Conservation (phyloP, 345 rosid species). For the Nasturtium officinale region DNA sequence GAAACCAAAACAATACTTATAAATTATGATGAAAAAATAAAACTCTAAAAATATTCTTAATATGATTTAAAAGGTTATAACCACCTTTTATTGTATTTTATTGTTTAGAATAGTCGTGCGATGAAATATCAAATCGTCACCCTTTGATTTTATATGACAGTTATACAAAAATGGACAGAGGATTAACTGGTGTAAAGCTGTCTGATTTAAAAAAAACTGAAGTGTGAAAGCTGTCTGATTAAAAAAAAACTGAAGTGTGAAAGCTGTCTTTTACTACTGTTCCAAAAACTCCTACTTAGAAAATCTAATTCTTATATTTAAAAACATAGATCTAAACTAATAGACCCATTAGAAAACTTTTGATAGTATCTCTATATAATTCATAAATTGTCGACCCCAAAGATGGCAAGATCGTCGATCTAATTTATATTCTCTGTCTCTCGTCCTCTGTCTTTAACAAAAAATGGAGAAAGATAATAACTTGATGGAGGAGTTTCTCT, state of each 20-base stretch:
- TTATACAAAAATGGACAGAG: neutral
- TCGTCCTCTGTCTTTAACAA: neutral
- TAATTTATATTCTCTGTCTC: neutral
- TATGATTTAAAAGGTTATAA: neutral
- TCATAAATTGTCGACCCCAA: constrained; percentile 2
- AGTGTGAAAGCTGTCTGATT: constrained; percentile 34
- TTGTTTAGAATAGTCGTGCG: constrained; percentile 33
- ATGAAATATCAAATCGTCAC: constrained; percentile 8
- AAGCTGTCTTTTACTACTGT: constrained; percentile 38
- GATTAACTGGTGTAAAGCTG: constrained; percentile 29
- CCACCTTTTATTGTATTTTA: neutral
- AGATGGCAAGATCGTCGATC: neutral
- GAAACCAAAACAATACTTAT: too few relatives aligned
- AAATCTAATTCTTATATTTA: neutral
- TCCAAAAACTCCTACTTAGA: constrained; percentile 4
- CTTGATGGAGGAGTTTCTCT: constrained; percentile 45
- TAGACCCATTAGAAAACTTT: neutral
- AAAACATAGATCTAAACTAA: neutral
- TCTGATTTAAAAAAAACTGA: neutral
- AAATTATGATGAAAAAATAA: too few relatives aligned
- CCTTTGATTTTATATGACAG: constrained; percentile 14
- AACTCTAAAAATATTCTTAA: too few relatives aligned
- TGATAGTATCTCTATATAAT: constrained; percentile 5
- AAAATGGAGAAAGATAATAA: constrained; percentile 47
- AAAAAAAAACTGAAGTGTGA: neutral